phyloP scores from a whole-genome alignment of 176 grass and related monocot species.

The Melocanna baccifera region DNA sequence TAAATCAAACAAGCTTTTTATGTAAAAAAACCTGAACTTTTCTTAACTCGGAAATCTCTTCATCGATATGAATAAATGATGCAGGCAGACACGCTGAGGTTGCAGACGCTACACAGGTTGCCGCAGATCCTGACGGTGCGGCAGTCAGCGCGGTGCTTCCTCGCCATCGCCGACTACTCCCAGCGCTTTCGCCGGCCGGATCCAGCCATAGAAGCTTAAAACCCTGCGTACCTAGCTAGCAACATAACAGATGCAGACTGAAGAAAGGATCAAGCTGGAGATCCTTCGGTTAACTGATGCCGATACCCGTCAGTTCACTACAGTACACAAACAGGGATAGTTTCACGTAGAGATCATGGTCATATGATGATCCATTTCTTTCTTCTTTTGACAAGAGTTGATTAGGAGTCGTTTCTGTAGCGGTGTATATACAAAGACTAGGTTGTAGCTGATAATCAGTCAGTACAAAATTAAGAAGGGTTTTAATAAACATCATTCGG shows the following conservation, averaged over 20 bases:
- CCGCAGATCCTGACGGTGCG: conserved; percentile 47
- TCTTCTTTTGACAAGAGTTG: background rate
- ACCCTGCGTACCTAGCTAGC: background rate
- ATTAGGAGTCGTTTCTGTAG: background rate
- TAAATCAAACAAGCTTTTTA: background rate
- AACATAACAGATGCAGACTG: background rate
- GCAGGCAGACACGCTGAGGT: conserved; percentile 59
- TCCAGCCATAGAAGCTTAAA: background rate
- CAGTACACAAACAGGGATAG: background rate
- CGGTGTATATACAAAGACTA: background rate
- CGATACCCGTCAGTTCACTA: background rate
- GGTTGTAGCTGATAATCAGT: background rate
- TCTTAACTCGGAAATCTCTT: background rate
- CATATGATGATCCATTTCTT: conserved; percentile 13
- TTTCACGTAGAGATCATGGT: background rate
- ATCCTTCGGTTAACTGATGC: background rate
- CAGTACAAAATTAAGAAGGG: too few relatives aligned
- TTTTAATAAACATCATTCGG: too few relatives aligned
- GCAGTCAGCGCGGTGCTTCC: conserved; percentile 49
- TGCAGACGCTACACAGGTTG: conserved; percentile 53
- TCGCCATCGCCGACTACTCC: conserved; percentile 67
- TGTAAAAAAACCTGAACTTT: background rate
- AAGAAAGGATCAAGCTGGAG: background rate
- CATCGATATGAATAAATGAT: background rate
- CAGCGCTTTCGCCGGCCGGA: conserved; percentile 49